These are phyloP conservation scores for Termitomyces sp. DNA, from an alignment of 768 basidiomycete species.

Conservation along the genomic window DNA sequence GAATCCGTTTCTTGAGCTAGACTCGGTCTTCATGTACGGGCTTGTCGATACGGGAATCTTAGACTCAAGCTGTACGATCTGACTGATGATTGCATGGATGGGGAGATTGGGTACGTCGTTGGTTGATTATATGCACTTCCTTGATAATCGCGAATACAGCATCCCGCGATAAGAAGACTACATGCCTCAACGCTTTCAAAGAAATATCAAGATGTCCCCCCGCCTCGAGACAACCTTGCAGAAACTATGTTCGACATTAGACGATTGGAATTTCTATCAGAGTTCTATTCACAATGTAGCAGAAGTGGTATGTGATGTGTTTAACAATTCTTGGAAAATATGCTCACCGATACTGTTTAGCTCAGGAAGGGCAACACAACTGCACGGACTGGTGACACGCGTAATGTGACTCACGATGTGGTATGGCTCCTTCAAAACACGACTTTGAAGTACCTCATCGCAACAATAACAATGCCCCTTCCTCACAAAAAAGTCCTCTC, in stretches of 20 bases:
- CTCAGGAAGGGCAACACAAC: not conserved
- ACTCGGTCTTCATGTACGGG: not conserved
- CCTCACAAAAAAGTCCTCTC: not conserved
- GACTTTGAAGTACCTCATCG: not conserved
- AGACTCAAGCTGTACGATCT: not conserved
- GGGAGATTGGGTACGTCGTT: not conserved
- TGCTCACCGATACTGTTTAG: not conserved
- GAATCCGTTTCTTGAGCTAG: not conserved
- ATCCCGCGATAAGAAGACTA: not conserved
- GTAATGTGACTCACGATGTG: not conserved
- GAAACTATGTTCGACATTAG: not conserved
- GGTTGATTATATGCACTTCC: not conserved
- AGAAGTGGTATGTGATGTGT: not conserved
- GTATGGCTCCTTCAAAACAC: not conserved
- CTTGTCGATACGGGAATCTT: not conserved
- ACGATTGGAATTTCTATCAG: not conserved
- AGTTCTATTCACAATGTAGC: not conserved
- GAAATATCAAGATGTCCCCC: not conserved
- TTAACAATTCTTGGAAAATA: too few species aligned
- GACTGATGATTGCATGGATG: not conserved
- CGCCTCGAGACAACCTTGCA: not conserved
- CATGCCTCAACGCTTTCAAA: not conserved
- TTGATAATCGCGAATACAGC: not conserved
- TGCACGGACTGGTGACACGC: not conserved
- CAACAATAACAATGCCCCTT: not conserved